Conservation (phyloP, 2,329 filamentous ascomycete species). For the Didymella exigua region DNA sequence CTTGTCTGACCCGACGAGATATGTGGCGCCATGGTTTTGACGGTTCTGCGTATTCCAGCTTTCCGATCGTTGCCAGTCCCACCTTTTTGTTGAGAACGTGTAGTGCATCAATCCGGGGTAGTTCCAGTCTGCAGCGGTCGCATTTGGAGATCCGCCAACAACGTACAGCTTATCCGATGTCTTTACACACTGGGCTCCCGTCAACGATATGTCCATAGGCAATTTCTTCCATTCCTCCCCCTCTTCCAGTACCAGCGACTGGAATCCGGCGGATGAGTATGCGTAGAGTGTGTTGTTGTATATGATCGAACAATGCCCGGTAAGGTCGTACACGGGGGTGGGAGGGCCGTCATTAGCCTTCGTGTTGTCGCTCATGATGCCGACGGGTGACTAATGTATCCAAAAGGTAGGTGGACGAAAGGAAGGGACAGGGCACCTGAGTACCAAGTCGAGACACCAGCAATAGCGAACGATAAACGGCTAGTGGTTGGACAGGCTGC, state of each 20-base stretch:
- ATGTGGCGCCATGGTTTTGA: constrained; percentile 75
- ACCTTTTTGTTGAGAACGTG: constrained; percentile 61
- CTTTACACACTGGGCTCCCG: constrained; percentile 77
- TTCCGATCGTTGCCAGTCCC: constrained; percentile 61
- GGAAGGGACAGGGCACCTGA: constrained; percentile 26
- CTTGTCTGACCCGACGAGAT: constrained; percentile 70
- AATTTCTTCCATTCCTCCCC: constrained; percentile 75
- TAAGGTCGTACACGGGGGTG: constrained; percentile 70
- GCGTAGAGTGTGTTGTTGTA: constrained; percentile 83
- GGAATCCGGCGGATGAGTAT: constrained; percentile 76
- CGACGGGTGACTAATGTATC: constrained; percentile 15
- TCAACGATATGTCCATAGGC: constrained; percentile 70
- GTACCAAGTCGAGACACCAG: constrained; percentile 25
- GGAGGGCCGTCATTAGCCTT: constrained; percentile 59
- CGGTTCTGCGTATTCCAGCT: constrained; percentile 68
- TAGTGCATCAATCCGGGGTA: constrained; percentile 80
- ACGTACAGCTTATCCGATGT: constrained; percentile 75
- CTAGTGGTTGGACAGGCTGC: constrained; percentile 30
- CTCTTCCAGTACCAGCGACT: constrained; percentile 70
- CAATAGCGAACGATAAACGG: constrained; percentile 25
- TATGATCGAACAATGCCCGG: constrained; percentile 80
- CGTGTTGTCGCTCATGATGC: constrained; percentile 58
- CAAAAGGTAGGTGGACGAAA: constrained; percentile 16
- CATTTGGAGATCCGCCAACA: constrained; percentile 68
- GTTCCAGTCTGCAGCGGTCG: constrained; percentile 46